A percentile compares a stretch with the other conserved stretches of the same genome.
Conservation (phyloP, 1,284 basidiomycete genomes). For the Leucoagaricus sp. region DNA sequence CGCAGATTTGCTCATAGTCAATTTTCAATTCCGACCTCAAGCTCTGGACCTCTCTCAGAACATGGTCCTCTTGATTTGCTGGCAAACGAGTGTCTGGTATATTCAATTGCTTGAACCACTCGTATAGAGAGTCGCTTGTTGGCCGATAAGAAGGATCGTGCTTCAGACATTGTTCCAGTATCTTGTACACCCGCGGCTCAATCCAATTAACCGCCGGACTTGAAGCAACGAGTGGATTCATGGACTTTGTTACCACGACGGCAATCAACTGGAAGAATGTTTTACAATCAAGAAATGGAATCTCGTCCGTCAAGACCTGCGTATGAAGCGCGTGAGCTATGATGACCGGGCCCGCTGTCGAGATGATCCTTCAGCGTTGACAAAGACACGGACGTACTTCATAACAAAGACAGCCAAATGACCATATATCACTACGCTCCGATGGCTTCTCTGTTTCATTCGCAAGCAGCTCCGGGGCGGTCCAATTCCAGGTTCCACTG, state of each 20-base stretch:
- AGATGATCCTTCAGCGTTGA: too few relatives aligned
- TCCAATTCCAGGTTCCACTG: neutral
- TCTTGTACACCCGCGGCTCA: neutral
- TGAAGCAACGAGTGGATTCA: neutral
- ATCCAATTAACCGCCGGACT: neutral
- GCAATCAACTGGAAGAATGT: neutral
- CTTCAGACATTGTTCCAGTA: neutral
- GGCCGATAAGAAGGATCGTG: neutral
- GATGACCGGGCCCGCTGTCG: too few relatives aligned
- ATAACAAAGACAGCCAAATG: neutral
- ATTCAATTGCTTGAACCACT: too few relatives aligned
- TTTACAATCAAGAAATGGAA: neutral
- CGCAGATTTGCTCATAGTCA: too few relatives aligned
- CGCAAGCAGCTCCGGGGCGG: neutral
- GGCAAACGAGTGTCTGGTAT: too few relatives aligned
- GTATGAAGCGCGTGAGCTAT: too few relatives aligned
- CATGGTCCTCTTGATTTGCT: too few relatives aligned
- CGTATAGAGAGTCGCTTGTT: too few relatives aligned
- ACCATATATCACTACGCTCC: neutral
- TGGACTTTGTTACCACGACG: neutral
- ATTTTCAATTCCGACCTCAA: too few relatives aligned
- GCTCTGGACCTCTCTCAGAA: too few relatives aligned
- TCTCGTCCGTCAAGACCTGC: too few relatives aligned
- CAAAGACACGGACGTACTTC: too few relatives aligned
- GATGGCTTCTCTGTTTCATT: neutral